phyloP scores from a whole-genome alignment of 2,329 filamentous ascomycete species.

The Cercospora sesami region DNA sequence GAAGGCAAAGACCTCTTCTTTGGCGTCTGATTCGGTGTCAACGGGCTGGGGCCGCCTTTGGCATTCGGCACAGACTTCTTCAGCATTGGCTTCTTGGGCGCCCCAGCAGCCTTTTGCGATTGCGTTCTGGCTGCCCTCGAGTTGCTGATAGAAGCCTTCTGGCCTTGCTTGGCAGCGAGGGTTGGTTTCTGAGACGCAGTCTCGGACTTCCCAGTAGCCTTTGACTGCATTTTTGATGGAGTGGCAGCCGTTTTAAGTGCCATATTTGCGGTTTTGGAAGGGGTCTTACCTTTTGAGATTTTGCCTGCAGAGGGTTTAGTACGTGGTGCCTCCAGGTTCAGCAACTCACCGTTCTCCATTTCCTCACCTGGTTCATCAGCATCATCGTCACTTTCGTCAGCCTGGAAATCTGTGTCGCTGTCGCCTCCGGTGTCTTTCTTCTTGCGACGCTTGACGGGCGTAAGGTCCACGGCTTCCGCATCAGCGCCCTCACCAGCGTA shows the following conservation, averaged over 20 bases:
- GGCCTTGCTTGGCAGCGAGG: neutral
- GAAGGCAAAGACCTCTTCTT: conserved; percentile 19
- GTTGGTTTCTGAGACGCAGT: neutral
- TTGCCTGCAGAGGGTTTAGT: conserved; percentile 35
- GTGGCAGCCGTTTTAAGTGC: conserved; percentile 1
- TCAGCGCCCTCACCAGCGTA: conserved; percentile 44
- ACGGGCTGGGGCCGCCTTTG: conserved; percentile 3
- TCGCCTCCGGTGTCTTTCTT: conserved; percentile 43
- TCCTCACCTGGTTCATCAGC: conserved; percentile 22
- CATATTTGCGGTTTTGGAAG: conserved; percentile 9
- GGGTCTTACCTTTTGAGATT: conserved; percentile 34
- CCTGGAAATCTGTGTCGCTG: conserved; percentile 54
- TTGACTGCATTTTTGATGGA: conserved; percentile 8
- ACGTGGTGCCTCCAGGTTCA: conserved; percentile 22
- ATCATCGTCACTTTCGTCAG: conserved; percentile 42
- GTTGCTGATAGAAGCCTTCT: neutral
- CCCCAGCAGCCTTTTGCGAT: neutral
- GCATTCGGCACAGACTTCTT: conserved; percentile 8
- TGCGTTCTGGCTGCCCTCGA: neutral
- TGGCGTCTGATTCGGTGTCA: neutral
- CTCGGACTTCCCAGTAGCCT: neutral
- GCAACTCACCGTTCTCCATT: conserved; percentile 27
- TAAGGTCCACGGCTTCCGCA: conserved; percentile 29
- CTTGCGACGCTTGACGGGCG: conserved; percentile 41
- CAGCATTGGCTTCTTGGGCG: neutral